Base-by-base conservation (phyloP, 495 filamentous ascomycete species). In the Talaromyces ruber region DNA sequence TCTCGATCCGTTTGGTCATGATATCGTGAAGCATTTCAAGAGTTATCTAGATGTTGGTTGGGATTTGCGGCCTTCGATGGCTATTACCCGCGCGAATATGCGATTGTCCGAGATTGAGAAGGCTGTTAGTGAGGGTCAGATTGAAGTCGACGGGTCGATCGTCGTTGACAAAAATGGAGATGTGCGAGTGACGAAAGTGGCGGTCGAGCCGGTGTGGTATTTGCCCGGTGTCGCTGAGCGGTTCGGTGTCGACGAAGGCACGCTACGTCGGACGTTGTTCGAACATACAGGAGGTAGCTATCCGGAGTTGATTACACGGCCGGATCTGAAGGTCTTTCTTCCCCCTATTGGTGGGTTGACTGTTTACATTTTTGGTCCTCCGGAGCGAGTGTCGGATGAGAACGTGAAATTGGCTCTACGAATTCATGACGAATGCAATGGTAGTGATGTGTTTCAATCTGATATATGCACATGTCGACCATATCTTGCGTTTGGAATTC, bases 401-500 rank as follows among this genome's bases (percentile, higher is more conserved):
- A 91, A 88, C 51, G 90, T 90, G 57, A 85, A 84, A 63, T 81
- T 98, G 53, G 88, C 94, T 28, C 81, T 98, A 63, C 91, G 94
- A 58, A 88, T 98, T 53, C 94, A 98, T 74, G 94, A 98, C 73
- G 94, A 97, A 76, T 92, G 93, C 78, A 98, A 98, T 72, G 93
- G 94, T 60, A 93, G 89, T 73, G 94, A 98, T 80, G 94, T 98
- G 59, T 98, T 98, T 74, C 93, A 96, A 62, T 96, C 91, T 34
- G 94, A 98, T 74, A 98, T 98, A 72, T 98, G 94, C 76, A 98
- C 94, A 28, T 97, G 94, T 74, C 86, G 94, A 50, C 94, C 94
- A 32, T 98, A 98, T 69, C 85, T 98, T 61, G 94, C 96, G 65
- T 98, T 94, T 70, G 94, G 94, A 32, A 92, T 98, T 61, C 91